phyloP scores from a whole-genome alignment of 768 basidiomycete species.

The Termitomyces sp. region DNA sequence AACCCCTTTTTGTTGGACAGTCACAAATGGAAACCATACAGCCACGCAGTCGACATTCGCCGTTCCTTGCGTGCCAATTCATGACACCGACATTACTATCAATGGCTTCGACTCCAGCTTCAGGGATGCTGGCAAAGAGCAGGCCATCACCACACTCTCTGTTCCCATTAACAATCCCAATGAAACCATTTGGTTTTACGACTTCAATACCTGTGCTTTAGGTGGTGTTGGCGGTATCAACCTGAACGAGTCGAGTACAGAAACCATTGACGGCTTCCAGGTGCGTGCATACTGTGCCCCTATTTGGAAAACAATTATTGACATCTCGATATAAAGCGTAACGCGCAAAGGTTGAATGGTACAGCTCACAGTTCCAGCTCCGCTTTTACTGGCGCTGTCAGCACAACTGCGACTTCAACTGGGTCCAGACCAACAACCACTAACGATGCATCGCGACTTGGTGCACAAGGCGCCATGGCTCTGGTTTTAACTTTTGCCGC shows the following conservation, averaged over 20 bases:
- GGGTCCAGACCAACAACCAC: constrained; percentile 6
- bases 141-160: constrained; percentile 37
- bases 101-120: constrained; percentile 58
- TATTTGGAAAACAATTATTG: not conserved
- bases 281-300: constrained; percentile 17
- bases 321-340: constrained; percentile 32
- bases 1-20: constrained; percentile 19
- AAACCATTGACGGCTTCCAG: constrained; percentile 40
- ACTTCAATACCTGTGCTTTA: constrained; percentile 44
- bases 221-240: constrained; percentile 65
- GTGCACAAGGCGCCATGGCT: not conserved
- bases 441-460: constrained; percentile 3
- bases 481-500: not conserved
- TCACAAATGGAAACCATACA: constrained; percentile 49
- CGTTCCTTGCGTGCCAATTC: constrained; percentile 47
- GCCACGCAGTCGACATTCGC: constrained; percentile 54
- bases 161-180: constrained; percentile 41
- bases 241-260: constrained; percentile 36
- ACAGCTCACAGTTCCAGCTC: constrained; percentile 22
- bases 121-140: constrained; percentile 43
- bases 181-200: constrained; percentile 57
- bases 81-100: constrained; percentile 39
- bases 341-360: constrained; percentile 53
- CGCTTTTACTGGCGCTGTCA: not conserved
- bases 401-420: constrained; percentile 6